phyloP scores from a whole-genome alignment of 1,139 yeast genomes.

The Sugiyamaella novakii region DNA sequence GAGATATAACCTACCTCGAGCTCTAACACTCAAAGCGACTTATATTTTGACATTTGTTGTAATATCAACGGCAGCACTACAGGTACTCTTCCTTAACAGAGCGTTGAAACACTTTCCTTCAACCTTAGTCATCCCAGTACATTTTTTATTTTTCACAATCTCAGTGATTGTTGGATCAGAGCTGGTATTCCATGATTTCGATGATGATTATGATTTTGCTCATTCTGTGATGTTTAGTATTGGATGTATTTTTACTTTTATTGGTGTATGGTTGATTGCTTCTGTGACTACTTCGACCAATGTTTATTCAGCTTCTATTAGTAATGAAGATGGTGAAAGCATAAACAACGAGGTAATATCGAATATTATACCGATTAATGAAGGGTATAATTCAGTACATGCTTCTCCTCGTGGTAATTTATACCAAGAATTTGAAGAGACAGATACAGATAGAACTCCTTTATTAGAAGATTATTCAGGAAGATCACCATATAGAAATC shows the following conservation, averaged over 20 bases:
- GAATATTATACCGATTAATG: neutral
- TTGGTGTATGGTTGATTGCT: constrained; percentile 48
- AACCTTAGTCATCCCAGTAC: constrained; percentile 50
- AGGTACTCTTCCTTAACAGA: constrained; percentile 44
- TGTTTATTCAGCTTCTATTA: neutral
- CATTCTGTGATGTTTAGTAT: constrained; percentile 36
- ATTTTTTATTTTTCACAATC: constrained; percentile 49
- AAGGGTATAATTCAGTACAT: neutral
- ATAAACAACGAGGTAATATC: neutral
- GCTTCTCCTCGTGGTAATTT: no score
- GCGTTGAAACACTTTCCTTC: constrained; percentile 46
- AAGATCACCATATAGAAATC: neutral
- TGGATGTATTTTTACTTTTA: constrained; percentile 45
- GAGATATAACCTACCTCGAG: constrained; percentile 37
- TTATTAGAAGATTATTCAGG: neutral
- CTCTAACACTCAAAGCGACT: constrained; percentile 38
- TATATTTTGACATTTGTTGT: constrained; percentile 40
- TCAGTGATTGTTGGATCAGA: constrained; percentile 48
- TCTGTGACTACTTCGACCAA: constrained; percentile 3
- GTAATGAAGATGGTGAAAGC: neutral
- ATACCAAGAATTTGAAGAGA: neutral
- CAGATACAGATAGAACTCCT: neutral
- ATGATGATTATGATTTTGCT: constrained; percentile 34
- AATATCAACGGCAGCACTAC: constrained; percentile 44
- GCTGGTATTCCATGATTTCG: constrained; percentile 46